Base-by-base conservation (phyloP, 257 asterid genomes). In the Henckelia pumila region DNA sequence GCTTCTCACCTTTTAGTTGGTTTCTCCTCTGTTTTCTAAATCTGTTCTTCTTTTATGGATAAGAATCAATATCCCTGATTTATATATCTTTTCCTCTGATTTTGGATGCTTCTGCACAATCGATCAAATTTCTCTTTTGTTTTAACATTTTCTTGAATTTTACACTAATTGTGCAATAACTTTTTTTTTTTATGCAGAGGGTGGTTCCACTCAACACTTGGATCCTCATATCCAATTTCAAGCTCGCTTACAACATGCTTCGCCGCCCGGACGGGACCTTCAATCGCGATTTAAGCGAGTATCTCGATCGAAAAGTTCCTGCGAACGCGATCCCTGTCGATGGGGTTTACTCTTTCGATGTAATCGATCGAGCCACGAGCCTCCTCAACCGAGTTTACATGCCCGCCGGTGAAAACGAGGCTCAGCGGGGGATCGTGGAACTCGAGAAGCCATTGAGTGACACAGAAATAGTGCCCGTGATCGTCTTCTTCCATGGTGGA, bases 221-320 rank as follows among this genome's bases (percentile, higher is more conserved):
- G 71, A 67, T 67, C 56, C 71, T 67, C 71, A 67, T 66, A 52
- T 66, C 70, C 61, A 52, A 66, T 66, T 66, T 66, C 61, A 66
- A 66, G 52, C 61, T 66, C 1, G 47, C 61, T 11, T 66, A 66
- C 35, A 66, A 66, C n/a, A 52, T 66, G 16, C 70, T 66, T 50
- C 70, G 70, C n/a, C 70, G 52, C 7, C 70, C 70, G 6, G 70
- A 66, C 33, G 70, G 70, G 6, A 52, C 70, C 19, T 66, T 66
- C 7, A 49, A 66, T 59, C 70, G 70, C 17, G 32, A 66, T 28
- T 66, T 66, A 25, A 61, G 28, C 53, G 71, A 67, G 71, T 67
- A n/a, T 44, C 71, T 67, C 22, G 71, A 67, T 20, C 71, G 71
- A 21, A 67, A 67, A 56, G 64, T 55, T 49, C 33, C 55, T 4